Evolutionary conservation across 495 filamentous ascomycete genomes (phyloP).

Genomic region (Copromyces sp.): DNA sequence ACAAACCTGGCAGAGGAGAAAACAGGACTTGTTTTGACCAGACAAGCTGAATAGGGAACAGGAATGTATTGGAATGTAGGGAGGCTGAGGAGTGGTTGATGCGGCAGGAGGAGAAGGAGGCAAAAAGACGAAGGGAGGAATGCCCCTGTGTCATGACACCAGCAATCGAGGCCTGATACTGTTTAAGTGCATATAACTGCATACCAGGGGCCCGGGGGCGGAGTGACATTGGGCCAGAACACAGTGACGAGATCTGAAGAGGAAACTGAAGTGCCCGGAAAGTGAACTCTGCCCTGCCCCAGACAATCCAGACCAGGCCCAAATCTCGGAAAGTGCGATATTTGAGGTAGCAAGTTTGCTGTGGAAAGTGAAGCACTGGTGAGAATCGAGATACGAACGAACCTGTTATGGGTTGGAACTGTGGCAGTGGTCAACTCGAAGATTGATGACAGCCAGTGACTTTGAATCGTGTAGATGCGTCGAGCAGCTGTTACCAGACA

Average conservation of each 20-base stretch:
- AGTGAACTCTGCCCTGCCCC: not conserved
- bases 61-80: not conserved
- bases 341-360: not conserved
- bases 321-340: not conserved
- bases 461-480: not conserved
- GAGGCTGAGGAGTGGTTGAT: not conserved
- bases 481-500: not conserved
- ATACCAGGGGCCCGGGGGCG: not conserved
- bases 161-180: not conserved
- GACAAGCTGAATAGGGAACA: not conserved
- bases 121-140: not conserved
- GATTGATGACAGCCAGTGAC: not conserved
- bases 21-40: not conserved
- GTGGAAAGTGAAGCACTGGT: not conserved
- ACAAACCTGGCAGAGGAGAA: not conserved
- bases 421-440: not conserved
- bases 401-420: not conserved
- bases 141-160: not conserved
- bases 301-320: not conserved
- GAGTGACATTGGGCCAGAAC: not conserved
- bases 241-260: not conserved
- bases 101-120: not conserved
- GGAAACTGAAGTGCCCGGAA: not conserved
- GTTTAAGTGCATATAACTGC: not conserved
- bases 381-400: not conserved